These are phyloP conservation scores for Hippophae rhamnoides DNA, from an alignment of 306 rosid species.

Conservation along the genomic window DNA sequence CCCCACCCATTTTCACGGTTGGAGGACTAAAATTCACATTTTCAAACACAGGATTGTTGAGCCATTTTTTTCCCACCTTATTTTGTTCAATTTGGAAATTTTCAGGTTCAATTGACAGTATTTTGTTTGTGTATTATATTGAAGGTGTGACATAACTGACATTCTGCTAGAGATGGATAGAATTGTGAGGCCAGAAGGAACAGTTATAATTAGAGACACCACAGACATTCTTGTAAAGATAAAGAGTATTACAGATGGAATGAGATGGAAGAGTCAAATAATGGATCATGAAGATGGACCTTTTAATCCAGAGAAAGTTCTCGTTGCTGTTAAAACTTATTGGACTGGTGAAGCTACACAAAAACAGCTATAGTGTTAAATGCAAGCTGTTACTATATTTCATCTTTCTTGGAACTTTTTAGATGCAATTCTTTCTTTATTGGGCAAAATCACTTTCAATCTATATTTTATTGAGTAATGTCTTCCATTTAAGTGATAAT, in stretches of 20 bases:
- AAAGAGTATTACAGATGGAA: constrained; percentile 50
- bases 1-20: too few relatives aligned
- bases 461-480: too few relatives aligned
- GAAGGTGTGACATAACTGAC: constrained; percentile 65
- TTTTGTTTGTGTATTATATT: constrained; percentile 9
- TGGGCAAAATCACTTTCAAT: too few relatives aligned
- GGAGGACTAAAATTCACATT: too few relatives aligned
- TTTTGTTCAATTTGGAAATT: too few relatives aligned
- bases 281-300: constrained; percentile 94
- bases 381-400: background rate
- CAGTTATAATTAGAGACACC: constrained; percentile 67
- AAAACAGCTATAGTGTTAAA: constrained; percentile 3
- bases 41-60: too few relatives aligned
- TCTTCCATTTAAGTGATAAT: too few relatives aligned
- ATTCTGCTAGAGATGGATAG: constrained; percentile 89
- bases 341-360: constrained; percentile 58
- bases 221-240: constrained; percentile 74
- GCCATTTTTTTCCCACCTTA: too few relatives aligned
- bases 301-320: constrained; percentile 89
- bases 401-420: too few relatives aligned
- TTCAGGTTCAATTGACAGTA: constrained; percentile 3
- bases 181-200: constrained; percentile 89
- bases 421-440: background rate
- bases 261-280: constrained; percentile 80
- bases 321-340: constrained; percentile 61